Conservation (phyloP, 305 asterid species). For the Rubia peregrina region DNA sequence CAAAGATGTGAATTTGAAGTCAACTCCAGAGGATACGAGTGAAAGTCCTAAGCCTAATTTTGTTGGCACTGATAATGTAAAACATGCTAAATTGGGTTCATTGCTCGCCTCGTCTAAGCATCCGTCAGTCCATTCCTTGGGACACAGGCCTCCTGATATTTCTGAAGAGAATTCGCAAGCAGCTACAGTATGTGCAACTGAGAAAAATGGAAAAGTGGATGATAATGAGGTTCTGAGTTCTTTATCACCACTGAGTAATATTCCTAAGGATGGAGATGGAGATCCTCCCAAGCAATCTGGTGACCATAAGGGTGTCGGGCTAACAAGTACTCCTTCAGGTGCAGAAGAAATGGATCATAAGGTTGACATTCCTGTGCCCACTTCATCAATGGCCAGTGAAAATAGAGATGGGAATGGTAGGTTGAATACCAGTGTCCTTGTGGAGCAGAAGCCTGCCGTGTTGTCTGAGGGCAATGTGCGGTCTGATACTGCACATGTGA, state of each 20-base stretch:
- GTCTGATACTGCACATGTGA: slow-evolving; percentile 7
- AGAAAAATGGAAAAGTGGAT: slow-evolving; percentile 23
- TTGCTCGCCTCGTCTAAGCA: slow-evolving; percentile 17
- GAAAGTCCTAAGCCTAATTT: slow-evolving; percentile 16
- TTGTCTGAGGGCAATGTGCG: slow-evolving; percentile 17
- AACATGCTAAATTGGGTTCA: slow-evolving; percentile 23
- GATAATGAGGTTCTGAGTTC: slow-evolving; percentile 27
- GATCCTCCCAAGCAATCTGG: slow-evolving; percentile 21
- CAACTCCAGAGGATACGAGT: slow-evolving; percentile 15
- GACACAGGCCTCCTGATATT: slow-evolving; percentile 19
- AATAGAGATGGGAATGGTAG: slow-evolving; percentile 22
- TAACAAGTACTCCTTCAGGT: slow-evolving; percentile 17
- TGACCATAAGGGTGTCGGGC: slow-evolving; percentile 28
- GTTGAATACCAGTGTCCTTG: slow-evolving; percentile 11
- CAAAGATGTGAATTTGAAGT: slow-evolving; percentile 23
- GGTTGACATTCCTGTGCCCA: slow-evolving; percentile 18
- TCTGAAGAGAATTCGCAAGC: slow-evolving; percentile 24
- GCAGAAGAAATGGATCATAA: slow-evolving; percentile 25
- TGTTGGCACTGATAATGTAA: slow-evolving; percentile 19
- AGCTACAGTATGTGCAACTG: slow-evolving; percentile 19
- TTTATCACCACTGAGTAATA: slow-evolving; percentile 18
- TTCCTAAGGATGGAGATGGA: slow-evolving; percentile 24
- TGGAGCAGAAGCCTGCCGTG: slow-evolving; percentile 18
- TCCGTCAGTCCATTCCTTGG: slow-evolving; percentile 13
- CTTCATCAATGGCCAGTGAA: slow-evolving; percentile 1